Evolutionary conservation across 1,139 yeast species (phyloP).

Genomic region (Kurtzmaniella quercitrusa): DNA sequence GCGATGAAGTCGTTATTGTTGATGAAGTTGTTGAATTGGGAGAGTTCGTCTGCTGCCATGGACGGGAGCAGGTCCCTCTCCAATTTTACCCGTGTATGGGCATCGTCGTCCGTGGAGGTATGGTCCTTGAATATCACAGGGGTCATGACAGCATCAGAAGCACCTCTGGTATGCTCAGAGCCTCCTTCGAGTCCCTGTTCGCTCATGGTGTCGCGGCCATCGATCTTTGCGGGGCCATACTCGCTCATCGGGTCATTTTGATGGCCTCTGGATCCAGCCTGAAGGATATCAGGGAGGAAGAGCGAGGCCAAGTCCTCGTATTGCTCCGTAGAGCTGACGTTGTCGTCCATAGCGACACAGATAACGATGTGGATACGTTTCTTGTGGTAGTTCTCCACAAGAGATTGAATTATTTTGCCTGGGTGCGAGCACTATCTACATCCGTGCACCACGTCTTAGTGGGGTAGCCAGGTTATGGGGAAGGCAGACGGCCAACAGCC

Average conservation of each 20-base stretch:
- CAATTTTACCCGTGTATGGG: conserved; percentile 1
- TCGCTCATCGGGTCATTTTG: not conserved
- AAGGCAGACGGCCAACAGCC: not conserved
- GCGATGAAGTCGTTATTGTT: conserved; percentile 13
- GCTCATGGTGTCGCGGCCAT: not conserved
- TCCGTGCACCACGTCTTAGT: not conserved
- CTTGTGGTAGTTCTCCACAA: no score
- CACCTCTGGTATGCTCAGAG: not conserved
- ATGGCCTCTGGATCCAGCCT: conserved; percentile 8
- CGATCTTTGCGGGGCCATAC: not conserved
- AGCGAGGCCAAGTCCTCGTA: conserved; percentile 42
- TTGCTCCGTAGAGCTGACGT: conserved; percentile 7
- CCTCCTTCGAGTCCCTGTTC: not conserved
- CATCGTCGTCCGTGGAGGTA: not conserved
- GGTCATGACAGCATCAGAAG: not conserved
- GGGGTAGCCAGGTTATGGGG: conserved; percentile 1
- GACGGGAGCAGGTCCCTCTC: conserved; percentile 2
- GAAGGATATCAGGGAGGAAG: conserved; percentile 40
- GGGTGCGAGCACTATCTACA: not conserved
- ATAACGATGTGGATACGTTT: not conserved
- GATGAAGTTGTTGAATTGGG: conserved; percentile 12
- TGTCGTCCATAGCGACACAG: conserved; percentile 9
- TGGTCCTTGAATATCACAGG: not conserved
- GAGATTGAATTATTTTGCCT: no score
- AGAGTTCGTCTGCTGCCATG: conserved; percentile 4